phyloP scores from a whole-genome alignment of 164 flowering plant genomes.

The Piper betle region DNA sequence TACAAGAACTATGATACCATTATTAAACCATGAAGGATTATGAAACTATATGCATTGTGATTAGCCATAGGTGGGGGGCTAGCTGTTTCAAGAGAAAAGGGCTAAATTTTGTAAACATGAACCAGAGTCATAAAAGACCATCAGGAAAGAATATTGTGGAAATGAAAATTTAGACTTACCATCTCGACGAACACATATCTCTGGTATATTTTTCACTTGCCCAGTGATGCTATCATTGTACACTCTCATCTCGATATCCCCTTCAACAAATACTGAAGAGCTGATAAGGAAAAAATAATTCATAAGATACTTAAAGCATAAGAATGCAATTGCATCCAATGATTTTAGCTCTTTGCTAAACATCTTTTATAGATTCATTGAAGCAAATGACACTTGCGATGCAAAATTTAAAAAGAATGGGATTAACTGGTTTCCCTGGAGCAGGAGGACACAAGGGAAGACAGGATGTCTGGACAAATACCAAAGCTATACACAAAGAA shows the following conservation, averaged over 20 bases:
- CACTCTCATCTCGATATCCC: conserved; percentile 89
- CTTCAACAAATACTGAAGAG: conserved; percentile 91
- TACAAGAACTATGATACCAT: too few relatives aligned
- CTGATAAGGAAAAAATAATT: conserved; percentile 22
- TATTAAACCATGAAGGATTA: too few relatives aligned
- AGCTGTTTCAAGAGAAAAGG: neutral
- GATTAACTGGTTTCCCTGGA: neutral
- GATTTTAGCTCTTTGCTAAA: too few relatives aligned
- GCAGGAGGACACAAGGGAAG: neutral
- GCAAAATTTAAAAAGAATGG: too few relatives aligned
- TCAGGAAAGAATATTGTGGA: neutral
- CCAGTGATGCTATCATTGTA: conserved; percentile 87
- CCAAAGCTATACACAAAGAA: too few relatives aligned
- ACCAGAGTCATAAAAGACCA: neutral
- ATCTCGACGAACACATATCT: conserved; percentile 82
- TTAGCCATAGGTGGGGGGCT: neutral
- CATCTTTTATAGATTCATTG: too few relatives aligned
- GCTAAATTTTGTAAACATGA: too few relatives aligned
- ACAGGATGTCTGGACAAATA: too few relatives aligned
- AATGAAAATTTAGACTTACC: conserved; percentile 32
- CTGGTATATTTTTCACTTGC: conserved; percentile 66
- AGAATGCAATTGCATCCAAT: too few relatives aligned
- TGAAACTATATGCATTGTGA: too few relatives aligned
- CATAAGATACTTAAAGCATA: too few relatives aligned
- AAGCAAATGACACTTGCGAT: too few relatives aligned